Evolutionary conservation across 441 rosid genomes (phyloP).

Genomic region (Adansonia grandidieri): DNA sequence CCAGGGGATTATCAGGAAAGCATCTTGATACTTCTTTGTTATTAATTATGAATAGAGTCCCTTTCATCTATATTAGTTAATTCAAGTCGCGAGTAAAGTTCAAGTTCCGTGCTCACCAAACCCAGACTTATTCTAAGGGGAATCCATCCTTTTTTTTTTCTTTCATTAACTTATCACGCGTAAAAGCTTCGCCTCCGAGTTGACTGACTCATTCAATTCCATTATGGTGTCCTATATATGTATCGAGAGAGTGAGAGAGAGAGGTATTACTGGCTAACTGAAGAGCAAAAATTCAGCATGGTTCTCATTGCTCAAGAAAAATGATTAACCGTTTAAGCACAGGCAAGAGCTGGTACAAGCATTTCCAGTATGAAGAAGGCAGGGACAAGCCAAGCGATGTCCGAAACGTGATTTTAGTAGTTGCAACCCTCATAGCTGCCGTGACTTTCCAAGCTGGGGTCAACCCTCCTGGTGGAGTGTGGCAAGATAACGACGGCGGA

Average conservation of each 20-base stretch:
- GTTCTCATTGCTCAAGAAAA: background rate
- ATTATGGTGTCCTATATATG: background rate
- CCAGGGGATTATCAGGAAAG: background rate
- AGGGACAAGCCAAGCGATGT: constrained; percentile 21
- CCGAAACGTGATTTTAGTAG: constrained; percentile 19
- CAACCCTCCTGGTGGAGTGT: constrained; percentile 31
- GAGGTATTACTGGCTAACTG: background rate
- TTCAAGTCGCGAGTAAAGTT: background rate
- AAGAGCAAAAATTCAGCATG: background rate
- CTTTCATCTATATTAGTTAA: background rate
- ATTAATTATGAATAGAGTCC: background rate
- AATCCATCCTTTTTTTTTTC: background rate
- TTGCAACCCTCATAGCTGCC: constrained; percentile 19
- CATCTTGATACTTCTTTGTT: background rate
- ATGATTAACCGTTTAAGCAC: background rate
- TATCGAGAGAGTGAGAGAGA: background rate
- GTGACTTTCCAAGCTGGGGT: constrained; percentile 7
- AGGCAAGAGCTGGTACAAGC: background rate
- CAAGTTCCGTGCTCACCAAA: background rate
- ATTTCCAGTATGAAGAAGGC: background rate
- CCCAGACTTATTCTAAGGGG: too few relatives aligned
- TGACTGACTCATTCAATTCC: background rate
- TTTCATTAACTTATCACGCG: too few relatives aligned
- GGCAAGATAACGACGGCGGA: background rate
- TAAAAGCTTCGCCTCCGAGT: background rate